These are phyloP conservation scores for Protostelium mycophagum DNA, from an alignment of 78 protist species.

Conservation along the genomic window DNA sequence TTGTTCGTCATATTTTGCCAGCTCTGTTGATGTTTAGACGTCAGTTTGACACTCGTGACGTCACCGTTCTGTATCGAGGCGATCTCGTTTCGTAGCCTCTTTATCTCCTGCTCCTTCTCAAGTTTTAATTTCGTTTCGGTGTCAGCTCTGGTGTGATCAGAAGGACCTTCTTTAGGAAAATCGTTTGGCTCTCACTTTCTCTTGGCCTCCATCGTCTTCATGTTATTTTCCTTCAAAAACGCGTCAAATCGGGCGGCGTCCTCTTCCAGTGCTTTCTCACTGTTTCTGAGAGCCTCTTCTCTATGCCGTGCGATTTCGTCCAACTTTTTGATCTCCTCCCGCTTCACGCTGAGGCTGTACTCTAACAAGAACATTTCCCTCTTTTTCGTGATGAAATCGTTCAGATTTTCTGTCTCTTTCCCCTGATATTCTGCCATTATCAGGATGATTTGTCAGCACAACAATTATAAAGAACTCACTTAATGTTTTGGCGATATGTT, in stretches of 20 bases:
- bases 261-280: slow-evolving; percentile 42
- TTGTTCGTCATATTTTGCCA: slow-evolving; percentile 60
- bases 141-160: slow-evolving; percentile 34
- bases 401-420: slow-evolving; percentile 48
- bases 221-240: slow-evolving; percentile 53
- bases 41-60: not conserved
- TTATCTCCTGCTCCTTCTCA: slow-evolving; percentile 70
- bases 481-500: not conserved
- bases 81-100: slow-evolving; percentile 44
- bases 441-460: not conserved
- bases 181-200: slow-evolving; percentile 10
- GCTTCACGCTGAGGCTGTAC: slow-evolving; percentile 60
- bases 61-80: slow-evolving; percentile 11
- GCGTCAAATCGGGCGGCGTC: slow-evolving; percentile 43
- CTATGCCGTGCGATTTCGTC: slow-evolving; percentile 60
- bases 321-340: slow-evolving; percentile 62
- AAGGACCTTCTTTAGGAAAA: not conserved
- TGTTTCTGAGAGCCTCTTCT: slow-evolving; percentile 19
- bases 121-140: slow-evolving; percentile 33
- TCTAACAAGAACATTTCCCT: slow-evolving; percentile 74
- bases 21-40: slow-evolving; percentile 11
- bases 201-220: slow-evolving; percentile 57
- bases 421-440: slow-evolving; percentile 12
- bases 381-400: slow-evolving; percentile 62
- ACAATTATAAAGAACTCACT: not conserved